Base-by-base conservation (phyloP, 2,329 filamentous ascomycete genomes). In the Penicillium sp. region DNA sequence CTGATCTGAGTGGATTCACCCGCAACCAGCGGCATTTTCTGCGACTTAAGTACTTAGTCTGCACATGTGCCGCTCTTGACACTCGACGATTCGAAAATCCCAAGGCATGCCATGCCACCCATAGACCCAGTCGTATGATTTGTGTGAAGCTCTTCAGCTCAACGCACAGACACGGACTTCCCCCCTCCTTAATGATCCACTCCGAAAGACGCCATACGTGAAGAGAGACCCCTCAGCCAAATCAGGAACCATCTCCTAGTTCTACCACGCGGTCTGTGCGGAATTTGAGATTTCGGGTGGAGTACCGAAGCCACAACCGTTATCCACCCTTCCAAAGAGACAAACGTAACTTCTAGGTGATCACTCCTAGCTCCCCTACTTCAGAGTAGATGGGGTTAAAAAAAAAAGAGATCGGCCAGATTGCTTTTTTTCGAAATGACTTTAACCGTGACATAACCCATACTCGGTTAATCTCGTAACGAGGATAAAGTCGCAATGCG, bases 281-380 rank as follows among this genome's bases (percentile, higher is more conserved):
- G 36, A 34, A 29, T 26, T 47, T 34, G 42, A 53, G 42, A 52
- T 56, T 24, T 54, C 51, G 43, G 50, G 45, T 52, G 51, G 52
- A 56, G 47, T 47, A 29, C 56, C 55, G 55, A 59, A 61, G 52
- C 57, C 57, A 62, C 59, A 57, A 42, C 59, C 61, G 56, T 45
- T 45, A 49, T 43, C 45, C 49, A 47, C 51, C 51, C 47, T 38
- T 26, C n/a, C 29, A 7, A 45, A 42, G 45, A 34, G 8, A 41
- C 21, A 44, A 52, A 47, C 42, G 46, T 51, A 36, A 45, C 15
- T 10, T 41, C n/a, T 6, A 26, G 7, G 5, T 10, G 8, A 3
- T 29, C 8, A 29, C 10, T 29, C 28, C 28, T 3, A 29, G 10
- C 28, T 29, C 28, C 28, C 5, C 10, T 10, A 26, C 24, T 26